phyloP scores from a whole-genome alignment of 768 basidiomycete species.

The Tulasnella sp. region DNA sequence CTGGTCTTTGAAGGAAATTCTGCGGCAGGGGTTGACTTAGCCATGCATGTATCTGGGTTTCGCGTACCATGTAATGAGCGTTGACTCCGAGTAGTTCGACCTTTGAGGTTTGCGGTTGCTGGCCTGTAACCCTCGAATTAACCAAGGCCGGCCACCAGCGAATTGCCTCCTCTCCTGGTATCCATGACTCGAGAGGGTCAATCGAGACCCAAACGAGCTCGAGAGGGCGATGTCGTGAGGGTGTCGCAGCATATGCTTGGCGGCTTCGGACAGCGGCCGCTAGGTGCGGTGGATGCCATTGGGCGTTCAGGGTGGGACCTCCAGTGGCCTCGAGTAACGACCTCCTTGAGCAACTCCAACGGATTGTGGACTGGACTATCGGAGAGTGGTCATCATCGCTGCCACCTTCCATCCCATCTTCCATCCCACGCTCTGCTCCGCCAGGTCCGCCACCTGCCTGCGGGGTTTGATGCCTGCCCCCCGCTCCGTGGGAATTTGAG shows the following conservation, averaged over 20 bases:
- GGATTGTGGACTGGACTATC: neutral
- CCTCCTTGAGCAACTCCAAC: neutral
- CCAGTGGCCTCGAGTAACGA: neutral
- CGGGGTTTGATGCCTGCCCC: neutral
- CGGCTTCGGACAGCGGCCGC: neutral
- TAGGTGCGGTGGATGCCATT: neutral
- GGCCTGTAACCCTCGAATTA: neutral
- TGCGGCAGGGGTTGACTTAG: neutral
- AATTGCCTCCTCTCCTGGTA: neutral
- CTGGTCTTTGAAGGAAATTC: neutral
- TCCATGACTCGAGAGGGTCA: neutral
- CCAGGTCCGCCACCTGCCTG: neutral
- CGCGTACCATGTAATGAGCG: neutral
- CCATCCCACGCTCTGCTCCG: neutral
- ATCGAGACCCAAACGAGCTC: neutral
- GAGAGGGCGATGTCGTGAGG: neutral
- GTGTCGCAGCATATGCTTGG: neutral
- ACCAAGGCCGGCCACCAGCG: constrained; percentile 2
- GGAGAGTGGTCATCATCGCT: neutral
- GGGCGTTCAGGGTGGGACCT: neutral
- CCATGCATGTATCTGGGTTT: neutral
- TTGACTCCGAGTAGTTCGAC: neutral
- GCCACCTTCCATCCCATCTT: neutral
- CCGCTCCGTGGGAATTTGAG: constrained; percentile 6
- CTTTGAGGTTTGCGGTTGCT: neutral